A percentile compares a stretch with the other conserved stretches of the same genome.
These are phyloP conservation scores for Umbilicus rupestris DNA, from an alignment of 164 flowering plant genomes.

Conservation along the genomic window DNA sequence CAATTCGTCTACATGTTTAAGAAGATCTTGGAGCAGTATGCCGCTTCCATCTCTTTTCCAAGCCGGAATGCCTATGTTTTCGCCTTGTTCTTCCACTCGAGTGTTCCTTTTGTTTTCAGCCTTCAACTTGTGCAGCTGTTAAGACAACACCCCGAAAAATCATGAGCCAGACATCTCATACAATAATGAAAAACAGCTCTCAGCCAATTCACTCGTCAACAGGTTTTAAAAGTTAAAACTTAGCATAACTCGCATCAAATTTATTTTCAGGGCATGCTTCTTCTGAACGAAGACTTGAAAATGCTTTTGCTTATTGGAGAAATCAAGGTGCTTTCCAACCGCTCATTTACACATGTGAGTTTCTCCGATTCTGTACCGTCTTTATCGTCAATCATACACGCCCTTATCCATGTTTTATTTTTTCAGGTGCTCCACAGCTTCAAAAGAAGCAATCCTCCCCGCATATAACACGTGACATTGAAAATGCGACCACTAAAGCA, in stretches of 20 bases:
- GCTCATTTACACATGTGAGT: no score
- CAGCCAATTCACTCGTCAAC: not conserved
- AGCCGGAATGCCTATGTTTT: slow-evolving; percentile 15
- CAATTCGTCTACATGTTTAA: slow-evolving; percentile 19
- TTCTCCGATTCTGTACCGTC: no score
- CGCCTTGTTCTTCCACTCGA: slow-evolving; percentile 13
- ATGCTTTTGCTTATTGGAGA: not conserved
- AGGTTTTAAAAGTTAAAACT: not conserved
- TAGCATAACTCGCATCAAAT: no score
- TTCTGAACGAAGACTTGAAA: not conserved
- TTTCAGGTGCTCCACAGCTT: no score
- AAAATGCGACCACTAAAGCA: no score
- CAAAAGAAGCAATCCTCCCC: no score
- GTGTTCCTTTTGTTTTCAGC: slow-evolving; percentile 23
- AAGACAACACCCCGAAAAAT: not conserved
- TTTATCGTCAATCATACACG: no score
- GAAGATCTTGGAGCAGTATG: slow-evolving; percentile 19
- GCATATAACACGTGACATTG: no score
- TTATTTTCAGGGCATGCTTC: no score
- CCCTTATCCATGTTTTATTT: no score
- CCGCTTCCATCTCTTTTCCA: slow-evolving; percentile 20
- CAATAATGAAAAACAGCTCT: not conserved
- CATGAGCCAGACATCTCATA: not conserved
- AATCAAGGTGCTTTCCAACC: not conserved
- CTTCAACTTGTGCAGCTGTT: slow-evolving; percentile 20